phyloP scores from a whole-genome alignment of 177 flowering plant genomes.

The Vitis hybrid region DNA sequence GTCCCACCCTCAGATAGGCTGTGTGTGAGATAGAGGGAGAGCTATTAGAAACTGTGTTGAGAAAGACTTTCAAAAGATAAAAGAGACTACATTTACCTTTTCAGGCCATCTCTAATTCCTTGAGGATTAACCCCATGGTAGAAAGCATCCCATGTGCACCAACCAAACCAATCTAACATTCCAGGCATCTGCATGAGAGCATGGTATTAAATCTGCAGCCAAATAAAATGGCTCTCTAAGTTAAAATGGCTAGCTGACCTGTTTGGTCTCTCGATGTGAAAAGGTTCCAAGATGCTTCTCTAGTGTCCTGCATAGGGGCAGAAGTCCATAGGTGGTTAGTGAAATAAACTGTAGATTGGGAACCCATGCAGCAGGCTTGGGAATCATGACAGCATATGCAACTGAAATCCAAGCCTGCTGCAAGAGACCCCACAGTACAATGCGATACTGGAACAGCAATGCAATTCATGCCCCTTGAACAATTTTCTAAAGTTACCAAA shows the following conservation, averaged over 20 bases:
- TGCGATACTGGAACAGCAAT: not conserved
- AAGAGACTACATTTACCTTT: conserved; percentile 34
- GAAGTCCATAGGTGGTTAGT: conserved; percentile 1
- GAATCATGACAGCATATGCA: conserved; percentile 3
- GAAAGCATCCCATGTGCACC: conserved; percentile 95
- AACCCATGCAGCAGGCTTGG: conserved; percentile 6
- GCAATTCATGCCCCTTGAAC: not conserved
- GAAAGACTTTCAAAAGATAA: not conserved
- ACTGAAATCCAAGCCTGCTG: not conserved
- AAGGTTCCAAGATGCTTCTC: conserved; percentile 54
- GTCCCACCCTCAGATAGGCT: conserved; percentile 67
- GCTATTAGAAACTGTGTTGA: not conserved
- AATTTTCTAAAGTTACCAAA: not conserved
- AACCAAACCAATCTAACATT: conserved; percentile 78
- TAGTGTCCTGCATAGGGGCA: conserved; percentile 41
- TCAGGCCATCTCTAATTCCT: conserved; percentile 67
- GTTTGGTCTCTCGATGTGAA: conserved; percentile 49
- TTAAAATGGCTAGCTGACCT: conserved; percentile 34
- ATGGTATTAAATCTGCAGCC: not conserved
- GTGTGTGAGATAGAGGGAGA: conserved; percentile 12
- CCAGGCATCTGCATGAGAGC: conserved; percentile 57
- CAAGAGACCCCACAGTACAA: not conserved
- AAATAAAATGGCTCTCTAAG: not conserved
- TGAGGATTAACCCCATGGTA: conserved; percentile 59
- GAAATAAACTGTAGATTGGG: not conserved